Conservation (phyloP, 2,329 filamentous ascomycete species). For the Tympanopsis confertula region DNA sequence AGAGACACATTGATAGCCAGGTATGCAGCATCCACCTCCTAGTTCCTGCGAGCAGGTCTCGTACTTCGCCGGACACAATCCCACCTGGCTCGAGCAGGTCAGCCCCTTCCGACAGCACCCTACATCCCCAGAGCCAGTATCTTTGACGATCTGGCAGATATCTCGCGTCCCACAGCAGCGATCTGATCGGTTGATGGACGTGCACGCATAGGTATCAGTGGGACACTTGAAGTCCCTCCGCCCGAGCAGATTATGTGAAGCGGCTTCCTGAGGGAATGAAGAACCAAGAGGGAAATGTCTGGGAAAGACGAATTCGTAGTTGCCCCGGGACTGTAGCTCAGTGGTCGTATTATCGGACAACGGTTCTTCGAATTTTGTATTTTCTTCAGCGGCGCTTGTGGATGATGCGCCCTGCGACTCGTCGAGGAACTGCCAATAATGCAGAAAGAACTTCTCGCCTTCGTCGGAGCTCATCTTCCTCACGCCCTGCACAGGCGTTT, state of each 20-base stretch:
- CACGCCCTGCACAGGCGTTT: no score
- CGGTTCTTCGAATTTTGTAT: no score
- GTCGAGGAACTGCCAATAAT: background rate
- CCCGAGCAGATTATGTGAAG: no score
- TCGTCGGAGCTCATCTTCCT: background rate
- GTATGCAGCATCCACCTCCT: conserved; percentile 51
- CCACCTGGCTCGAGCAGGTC: conserved; percentile 36
- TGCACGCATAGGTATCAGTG: conserved; percentile 36
- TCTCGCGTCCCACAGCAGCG: conserved; percentile 42
- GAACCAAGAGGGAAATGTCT: no score
- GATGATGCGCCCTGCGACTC: no score
- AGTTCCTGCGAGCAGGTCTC: conserved; percentile 36
- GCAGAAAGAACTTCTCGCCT: background rate
- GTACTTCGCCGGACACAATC: conserved; percentile 37
- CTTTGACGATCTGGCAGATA: conserved; percentile 37
- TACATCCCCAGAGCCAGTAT: conserved; percentile 40
- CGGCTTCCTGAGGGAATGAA: no score
- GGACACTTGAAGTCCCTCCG: conserved; percentile 45
- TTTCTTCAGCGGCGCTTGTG: no score
- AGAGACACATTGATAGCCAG: conserved; percentile 42
- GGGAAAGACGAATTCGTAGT: no score
- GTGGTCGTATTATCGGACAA: no score
- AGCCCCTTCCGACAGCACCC: conserved; percentile 46
- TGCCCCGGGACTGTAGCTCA: no score
- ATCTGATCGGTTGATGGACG: conserved; percentile 39